Evolutionary conservation across 83 land plant species (phyloP).

Genomic region (Larix sibirica): DNA sequence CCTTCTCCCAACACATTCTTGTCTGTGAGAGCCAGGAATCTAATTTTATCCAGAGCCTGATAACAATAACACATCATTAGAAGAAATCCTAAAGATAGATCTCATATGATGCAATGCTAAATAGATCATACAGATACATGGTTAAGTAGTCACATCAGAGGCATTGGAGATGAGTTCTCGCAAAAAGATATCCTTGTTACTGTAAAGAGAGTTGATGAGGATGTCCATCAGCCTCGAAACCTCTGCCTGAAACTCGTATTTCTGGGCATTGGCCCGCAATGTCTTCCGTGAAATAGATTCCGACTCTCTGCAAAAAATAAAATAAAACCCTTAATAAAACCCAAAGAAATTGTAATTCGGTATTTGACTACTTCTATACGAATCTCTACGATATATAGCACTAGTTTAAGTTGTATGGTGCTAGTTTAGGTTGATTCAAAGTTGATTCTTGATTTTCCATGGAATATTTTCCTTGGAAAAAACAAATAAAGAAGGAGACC

Average conservation of each 20-base stretch:
- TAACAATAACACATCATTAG: background rate
- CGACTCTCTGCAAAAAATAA: constrained; percentile 60
- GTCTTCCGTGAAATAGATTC: constrained; percentile 83
- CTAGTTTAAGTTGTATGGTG: no score
- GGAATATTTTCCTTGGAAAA: background rate
- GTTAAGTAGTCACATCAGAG: constrained; percentile 78
- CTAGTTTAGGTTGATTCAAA: no score
- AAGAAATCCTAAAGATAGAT: background rate
- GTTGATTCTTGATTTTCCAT: no score
- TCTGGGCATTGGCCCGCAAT: constrained; percentile 81
- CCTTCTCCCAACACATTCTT: constrained; percentile 97
- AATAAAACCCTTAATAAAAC: background rate
- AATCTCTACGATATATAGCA: no score
- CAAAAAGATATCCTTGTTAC: constrained; percentile 96
- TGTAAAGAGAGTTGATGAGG: constrained; percentile 98
- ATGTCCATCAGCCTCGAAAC: constrained; percentile 99
- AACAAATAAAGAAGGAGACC: background rate
- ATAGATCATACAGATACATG: background rate
- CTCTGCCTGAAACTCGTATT: constrained; percentile 98
- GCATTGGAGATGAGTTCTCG: constrained; percentile 99
- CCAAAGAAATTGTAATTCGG: no score
- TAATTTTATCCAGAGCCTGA: constrained; percentile 97
- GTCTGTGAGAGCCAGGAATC: constrained; percentile 92
- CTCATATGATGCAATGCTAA: background rate
- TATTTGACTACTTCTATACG: no score